phyloP scores from a whole-genome alignment of 225 moss, liverwort and hornwort genomes.

The Physcomitrium patens region DNA sequence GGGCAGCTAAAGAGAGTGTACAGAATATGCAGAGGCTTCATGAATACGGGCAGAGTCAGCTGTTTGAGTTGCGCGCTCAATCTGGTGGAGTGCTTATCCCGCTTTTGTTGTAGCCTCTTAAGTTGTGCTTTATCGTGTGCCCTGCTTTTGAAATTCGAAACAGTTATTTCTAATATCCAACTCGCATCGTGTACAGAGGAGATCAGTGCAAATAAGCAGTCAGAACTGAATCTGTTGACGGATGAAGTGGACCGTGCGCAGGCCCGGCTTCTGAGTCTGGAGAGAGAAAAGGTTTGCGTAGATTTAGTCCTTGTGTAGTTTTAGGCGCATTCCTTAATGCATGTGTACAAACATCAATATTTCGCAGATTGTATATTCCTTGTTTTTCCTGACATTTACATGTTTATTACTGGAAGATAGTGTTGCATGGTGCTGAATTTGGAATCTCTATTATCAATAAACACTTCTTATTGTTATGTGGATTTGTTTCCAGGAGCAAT shows the following conservation, averaged over 20 bases:
- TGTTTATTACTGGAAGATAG: background rate
- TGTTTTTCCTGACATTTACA: background rate
- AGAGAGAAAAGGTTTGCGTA: constrained; percentile 83
- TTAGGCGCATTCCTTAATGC: too few species aligned
- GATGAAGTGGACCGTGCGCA: constrained; percentile 96
- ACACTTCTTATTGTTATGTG: constrained; percentile 9
- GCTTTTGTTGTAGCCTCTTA: constrained; percentile 6
- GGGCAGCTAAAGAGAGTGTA: constrained; percentile 88
- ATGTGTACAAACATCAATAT: background rate
- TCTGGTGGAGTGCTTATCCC: constrained; percentile 59
- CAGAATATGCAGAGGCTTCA: constrained; percentile 97
- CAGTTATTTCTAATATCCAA: background rate
- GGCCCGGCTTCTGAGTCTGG: constrained; percentile 74
- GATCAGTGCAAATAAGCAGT: constrained; percentile 89
- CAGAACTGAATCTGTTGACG: constrained; percentile 85
- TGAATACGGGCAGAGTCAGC: constrained; percentile 90
- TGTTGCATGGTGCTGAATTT: background rate
- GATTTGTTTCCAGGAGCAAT: constrained; percentile 69
- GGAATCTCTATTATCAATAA: background rate
- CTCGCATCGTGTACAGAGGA: constrained; percentile 67
- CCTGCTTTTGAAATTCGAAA: constrained; percentile 12
- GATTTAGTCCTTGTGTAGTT: background rate
- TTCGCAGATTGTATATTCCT: constrained; percentile 12
- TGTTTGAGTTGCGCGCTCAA: constrained; percentile 88
- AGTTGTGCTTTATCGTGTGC: background rate